Base-by-base conservation (phyloP, 768 basidiomycete genomes). In the Lentinula sp. region DNA sequence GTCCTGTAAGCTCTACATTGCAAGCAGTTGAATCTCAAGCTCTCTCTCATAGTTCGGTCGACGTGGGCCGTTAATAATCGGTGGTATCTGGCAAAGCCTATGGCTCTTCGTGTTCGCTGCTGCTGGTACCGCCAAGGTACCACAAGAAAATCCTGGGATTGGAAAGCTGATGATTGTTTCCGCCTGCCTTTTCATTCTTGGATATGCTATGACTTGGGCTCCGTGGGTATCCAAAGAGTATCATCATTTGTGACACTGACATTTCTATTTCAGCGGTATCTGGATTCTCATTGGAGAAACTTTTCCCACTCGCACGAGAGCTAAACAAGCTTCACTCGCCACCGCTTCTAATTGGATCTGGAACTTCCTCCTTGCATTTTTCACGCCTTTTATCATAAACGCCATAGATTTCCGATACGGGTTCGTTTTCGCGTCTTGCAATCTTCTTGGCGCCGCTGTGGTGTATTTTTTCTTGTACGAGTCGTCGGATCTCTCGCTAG, bases 221-320 rank as follows among this genome's bases (percentile, higher is more conserved):
- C 86, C 87, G 72, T 79, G 64, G 56, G 76, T 69, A 13, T 49
- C 23, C 54, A 2, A 54, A 18, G 15, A 32, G n/a, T 28, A 20
- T 35, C 39, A 0, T n/a, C 12, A 41, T 12, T 49, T 52, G 1
- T 43, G 15, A 18, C 52, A 23, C 52, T 50, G 6, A 42, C 57
- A 33, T 42, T 41, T 15, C 36, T 33, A 65, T 32, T 36, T 28
- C 57, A 73, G 79, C n/a, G 86, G 87, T 51, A 71, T 90, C 42
- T 91, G 88, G 88, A 88, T 91, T 67, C 76, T 90, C 18, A 87
- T 86, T 60, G 88, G 87, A 41, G 88, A 91, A 71, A 88, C 86
- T 1, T 90, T 89, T 77, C 84, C 87, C 0, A 88, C 85, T 9
- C 78, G 86, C 23, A 87, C 87, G 4, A 81, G 88, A 58, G 83